Conservation (phyloP, 495 filamentous ascomycete species). For the Podospora sp. region DNA sequence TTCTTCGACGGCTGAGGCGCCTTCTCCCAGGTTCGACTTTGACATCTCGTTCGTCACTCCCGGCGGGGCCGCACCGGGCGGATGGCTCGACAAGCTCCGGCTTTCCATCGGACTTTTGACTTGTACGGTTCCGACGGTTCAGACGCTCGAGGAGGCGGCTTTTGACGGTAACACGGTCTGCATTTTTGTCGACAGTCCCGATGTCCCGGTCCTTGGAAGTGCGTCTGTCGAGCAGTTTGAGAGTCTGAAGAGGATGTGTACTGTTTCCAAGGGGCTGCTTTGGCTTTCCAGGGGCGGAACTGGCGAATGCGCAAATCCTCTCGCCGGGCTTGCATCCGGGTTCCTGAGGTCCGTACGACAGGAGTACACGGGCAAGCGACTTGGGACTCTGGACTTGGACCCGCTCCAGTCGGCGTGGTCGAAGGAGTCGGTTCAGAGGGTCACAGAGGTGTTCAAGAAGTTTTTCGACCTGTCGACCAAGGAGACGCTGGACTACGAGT, state of each 20-base stretch:
- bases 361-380: conserved; percentile 34
- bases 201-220: conserved; percentile 33
- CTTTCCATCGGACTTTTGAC: conserved; percentile 32
- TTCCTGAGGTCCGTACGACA: conserved; percentile 39
- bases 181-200: conserved; percentile 41
- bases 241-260: conserved; percentile 33
- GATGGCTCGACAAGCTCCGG: conserved; percentile 31
- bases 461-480: conserved; percentile 27
- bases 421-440: conserved; percentile 21
- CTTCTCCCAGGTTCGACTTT: conserved; percentile 28
- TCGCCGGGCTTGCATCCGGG: conserved; percentile 33
- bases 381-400: conserved; percentile 35
- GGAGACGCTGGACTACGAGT: conserved; percentile 32
- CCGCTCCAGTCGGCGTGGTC: conserved; percentile 23
- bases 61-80: neutral
- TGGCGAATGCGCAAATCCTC: conserved; percentile 28
- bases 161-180: conserved; percentile 31
- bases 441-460: conserved; percentile 31
- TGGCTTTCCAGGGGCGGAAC: conserved; percentile 57
- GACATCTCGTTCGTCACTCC: conserved; percentile 31
- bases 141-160: conserved; percentile 21
- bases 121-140: conserved; percentile 30
- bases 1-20: conserved; percentile 24
- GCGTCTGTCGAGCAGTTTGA: conserved; percentile 30
- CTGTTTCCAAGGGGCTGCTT: conserved; percentile 38